Evolutionary conservation across 1,284 basidiomycete species (phyloP).

Genomic region (Trametes sp.): DNA sequence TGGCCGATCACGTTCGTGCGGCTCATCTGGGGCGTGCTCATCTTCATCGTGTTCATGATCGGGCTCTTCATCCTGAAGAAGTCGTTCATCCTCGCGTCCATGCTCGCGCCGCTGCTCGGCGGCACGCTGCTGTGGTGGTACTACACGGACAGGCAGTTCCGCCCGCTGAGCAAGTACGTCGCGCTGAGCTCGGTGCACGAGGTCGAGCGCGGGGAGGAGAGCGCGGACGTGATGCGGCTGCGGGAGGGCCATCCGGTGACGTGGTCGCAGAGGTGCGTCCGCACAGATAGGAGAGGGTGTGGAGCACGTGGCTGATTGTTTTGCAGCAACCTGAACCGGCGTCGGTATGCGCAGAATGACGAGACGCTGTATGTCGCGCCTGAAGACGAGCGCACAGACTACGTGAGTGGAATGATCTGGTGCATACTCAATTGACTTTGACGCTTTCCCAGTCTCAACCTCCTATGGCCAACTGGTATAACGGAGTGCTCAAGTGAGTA

Average conservation of each 20-base stretch:
- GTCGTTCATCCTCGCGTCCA: slow-evolving; percentile 77
- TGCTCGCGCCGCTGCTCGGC: slow-evolving; percentile 81
- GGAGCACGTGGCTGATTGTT: not conserved
- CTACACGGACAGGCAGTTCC: slow-evolving; percentile 75
- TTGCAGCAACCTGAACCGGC: slow-evolving; percentile 80
- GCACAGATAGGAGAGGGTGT: slow-evolving; percentile 7
- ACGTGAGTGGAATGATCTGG: slow-evolving; percentile 56
- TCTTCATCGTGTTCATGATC: slow-evolving; percentile 92
- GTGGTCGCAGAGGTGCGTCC: slow-evolving; percentile 79
- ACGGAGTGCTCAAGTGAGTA: slow-evolving; percentile 85
- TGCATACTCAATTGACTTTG: not conserved
- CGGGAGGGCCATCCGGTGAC: slow-evolving; percentile 84
- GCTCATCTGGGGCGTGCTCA: slow-evolving; percentile 87
- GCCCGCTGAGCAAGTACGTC: slow-evolving; percentile 84
- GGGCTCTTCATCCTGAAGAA: slow-evolving; percentile 91
- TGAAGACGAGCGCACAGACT: slow-evolving; percentile 90
- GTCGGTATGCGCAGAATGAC: slow-evolving; percentile 90
- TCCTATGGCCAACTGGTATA: slow-evolving; percentile 93
- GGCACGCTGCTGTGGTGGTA: slow-evolving; percentile 85
- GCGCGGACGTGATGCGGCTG: slow-evolving; percentile 76
- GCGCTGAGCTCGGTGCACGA: slow-evolving; percentile 88
- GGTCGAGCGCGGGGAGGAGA: slow-evolving; percentile 85
- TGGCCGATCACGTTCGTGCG: slow-evolving; percentile 94
- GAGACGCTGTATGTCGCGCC: slow-evolving; percentile 95
- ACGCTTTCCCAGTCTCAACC: slow-evolving; percentile 76